phyloP scores from a whole-genome alignment of 2,329 filamentous ascomycete species.

The Pyrenochaeta sp. region DNA sequence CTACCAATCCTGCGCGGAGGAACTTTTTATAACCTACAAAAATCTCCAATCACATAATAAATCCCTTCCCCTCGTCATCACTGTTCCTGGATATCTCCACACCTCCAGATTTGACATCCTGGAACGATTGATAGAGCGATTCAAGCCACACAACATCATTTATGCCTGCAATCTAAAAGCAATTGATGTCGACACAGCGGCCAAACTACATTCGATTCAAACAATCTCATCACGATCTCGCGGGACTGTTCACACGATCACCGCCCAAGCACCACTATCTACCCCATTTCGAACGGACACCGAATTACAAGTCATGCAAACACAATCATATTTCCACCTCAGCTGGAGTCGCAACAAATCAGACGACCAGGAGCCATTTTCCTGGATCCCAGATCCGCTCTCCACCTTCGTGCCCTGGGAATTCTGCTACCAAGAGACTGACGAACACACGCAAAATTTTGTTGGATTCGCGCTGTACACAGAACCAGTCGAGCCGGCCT shows the following conservation, averaged over 20 bases:
- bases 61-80: conserved; percentile 69
- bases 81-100: conserved; percentile 77
- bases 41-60: conserved; percentile 52
- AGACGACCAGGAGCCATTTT: conserved; percentile 27
- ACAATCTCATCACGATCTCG: conserved; percentile 47
- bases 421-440: conserved; percentile 64
- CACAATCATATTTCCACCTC: conserved; percentile 79
- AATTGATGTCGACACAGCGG: conserved; percentile 63
- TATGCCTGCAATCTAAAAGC: conserved; percentile 62
- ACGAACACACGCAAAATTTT: conserved; percentile 58
- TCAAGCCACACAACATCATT: conserved; percentile 68
- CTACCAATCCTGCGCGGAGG: conserved; percentile 69
- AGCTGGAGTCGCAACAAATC: conserved; percentile 13
- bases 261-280: conserved; percentile 57
- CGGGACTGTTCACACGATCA: conserved; percentile 60
- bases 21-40: conserved; percentile 68
- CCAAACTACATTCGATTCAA: conserved; percentile 63
- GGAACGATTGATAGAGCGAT: conserved; percentile 60
- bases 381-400: conserved; percentile 65
- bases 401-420: conserved; percentile 66
- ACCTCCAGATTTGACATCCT: conserved; percentile 74
- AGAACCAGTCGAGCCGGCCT: conserved; percentile 65
- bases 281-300: conserved; percentile 64
- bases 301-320: conserved; percentile 76
- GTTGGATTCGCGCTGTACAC: conserved; percentile 73